Evolutionary conservation across 345 rosid genomes (phyloP), one percentile per base, ranked within the genome.

Genomic region (Rhizophora apiculata): DNA sequence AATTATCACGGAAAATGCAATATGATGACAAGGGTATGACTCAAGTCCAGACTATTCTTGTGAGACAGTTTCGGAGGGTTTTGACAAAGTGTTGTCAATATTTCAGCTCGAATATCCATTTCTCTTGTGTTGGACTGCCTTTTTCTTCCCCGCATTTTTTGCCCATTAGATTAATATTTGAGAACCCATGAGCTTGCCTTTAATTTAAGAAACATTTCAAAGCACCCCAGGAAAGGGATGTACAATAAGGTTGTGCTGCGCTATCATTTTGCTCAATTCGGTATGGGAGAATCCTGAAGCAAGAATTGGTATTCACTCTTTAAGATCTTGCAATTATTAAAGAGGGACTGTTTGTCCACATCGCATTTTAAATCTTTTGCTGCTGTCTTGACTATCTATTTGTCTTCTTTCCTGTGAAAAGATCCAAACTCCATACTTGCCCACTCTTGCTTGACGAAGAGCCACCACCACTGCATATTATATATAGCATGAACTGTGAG

Each of bases 71-170:
- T 34, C 43, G 69, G 64, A 75, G 68, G 29, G 29, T 46, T 67
- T 67, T 31, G 65, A 73, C 77, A 76, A n/a, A 61, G 62, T 71
- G 81, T 39, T 26, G 21, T 20, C 49, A 43, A 15, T 43, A 48
- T 54, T 78, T 72, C 74, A 64, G 94, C 65, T 89, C 69, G 83
- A 74, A 71, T 78, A 92, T 89, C 93, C 67, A 79, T 85, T 85
- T 79, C 49, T 80, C 74, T 56, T 68, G 85, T 73, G 91, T 80
- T 87, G 67, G 76, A 74, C 73, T 76, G 85, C 66, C 85, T 72
- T 80, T 72, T 72, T 83, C 85, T 65, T 69, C 15, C 21, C 60
- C 29, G 24, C 10, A n/a, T 59, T 68, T 34, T 70, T 58, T 64
- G 65, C 72, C 48, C 21, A 58, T 68, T 49, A 65, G 65, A 59